phyloP scores from a whole-genome alignment of 163 green algal species.

The Scenedesmus sp. region DNA sequence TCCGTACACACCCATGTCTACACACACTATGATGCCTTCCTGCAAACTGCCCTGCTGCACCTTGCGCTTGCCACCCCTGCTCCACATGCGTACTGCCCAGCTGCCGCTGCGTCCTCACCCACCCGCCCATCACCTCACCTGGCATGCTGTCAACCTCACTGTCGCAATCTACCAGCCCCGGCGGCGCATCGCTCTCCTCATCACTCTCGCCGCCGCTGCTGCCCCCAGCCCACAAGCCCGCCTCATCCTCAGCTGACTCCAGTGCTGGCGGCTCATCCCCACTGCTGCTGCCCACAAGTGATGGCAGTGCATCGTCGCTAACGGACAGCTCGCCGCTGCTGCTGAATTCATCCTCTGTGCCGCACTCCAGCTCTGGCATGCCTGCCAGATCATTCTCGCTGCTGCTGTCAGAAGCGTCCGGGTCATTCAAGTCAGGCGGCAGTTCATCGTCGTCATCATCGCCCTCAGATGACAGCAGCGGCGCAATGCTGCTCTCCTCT shows the following conservation, averaged over 20 bases:
- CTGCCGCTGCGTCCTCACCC: not conserved
- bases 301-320: not conserved
- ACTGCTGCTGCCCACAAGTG: not conserved
- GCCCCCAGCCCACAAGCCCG: not conserved
- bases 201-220: not conserved
- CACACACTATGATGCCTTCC: no score
- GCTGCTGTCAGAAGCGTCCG: not conserved
- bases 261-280: not conserved
- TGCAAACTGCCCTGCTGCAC: no score
- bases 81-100: not conserved
- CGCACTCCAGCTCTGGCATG: not conserved
- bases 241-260: not conserved
- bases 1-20: no score
- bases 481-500: not conserved
- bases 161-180: not conserved
- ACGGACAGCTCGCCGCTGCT: not conserved
- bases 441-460: not conserved
- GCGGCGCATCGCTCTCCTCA: not conserved
- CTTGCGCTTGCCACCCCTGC: not conserved
- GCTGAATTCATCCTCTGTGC: not conserved
- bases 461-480: slow-evolving; percentile 3
- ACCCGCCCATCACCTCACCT: not conserved
- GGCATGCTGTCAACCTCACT: not conserved
- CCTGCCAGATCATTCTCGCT: not conserved
- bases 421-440: not conserved